Percentiles rank a stretch among this genome's conserved stretches.
Evolutionary conservation across 192 early-diverging fungal genomes (phyloP).

Genomic region (Funneliformis mosseae): DNA sequence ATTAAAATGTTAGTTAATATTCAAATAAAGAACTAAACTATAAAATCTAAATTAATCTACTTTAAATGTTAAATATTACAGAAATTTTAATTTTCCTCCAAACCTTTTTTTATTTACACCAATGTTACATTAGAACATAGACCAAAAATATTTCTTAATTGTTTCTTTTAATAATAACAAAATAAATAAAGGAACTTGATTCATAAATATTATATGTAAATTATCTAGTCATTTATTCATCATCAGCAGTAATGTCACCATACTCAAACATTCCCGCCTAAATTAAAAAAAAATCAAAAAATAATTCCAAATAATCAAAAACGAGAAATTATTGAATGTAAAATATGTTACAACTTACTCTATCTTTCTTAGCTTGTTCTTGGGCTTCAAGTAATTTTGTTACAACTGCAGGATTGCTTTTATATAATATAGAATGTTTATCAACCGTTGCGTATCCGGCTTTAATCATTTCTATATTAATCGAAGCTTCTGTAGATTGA

Average conservation of each 20-base stretch:
- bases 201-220: neutral
- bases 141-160: too few relatives aligned
- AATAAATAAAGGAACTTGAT: too few relatives aligned
- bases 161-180: too few relatives aligned
- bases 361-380: slow-evolving; percentile 66
- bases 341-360: slow-evolving; percentile 48
- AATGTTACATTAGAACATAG: too few relatives aligned
- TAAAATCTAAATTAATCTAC: too few relatives aligned
- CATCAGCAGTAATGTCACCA: slow-evolving; percentile 56
- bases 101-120: too few relatives aligned
- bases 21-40: too few relatives aligned
- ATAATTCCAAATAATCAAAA: neutral
- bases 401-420: slow-evolving; percentile 59
- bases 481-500: slow-evolving; percentile 62
- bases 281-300: slow-evolving; percentile 10
- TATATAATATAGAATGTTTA: slow-evolving; percentile 51
- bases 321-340: neutral
- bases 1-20: too few relatives aligned
- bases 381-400: slow-evolving; percentile 66
- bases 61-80: too few relatives aligned
- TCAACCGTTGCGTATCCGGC: slow-evolving; percentile 65
- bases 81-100: too few relatives aligned
- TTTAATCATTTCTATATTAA: slow-evolving; percentile 67
- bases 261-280: slow-evolving; percentile 62
- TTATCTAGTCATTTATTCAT: neutral